These are phyloP conservation scores for Murraya paniculata DNA, from an alignment of 345 rosid species.

Conservation along the genomic window DNA sequence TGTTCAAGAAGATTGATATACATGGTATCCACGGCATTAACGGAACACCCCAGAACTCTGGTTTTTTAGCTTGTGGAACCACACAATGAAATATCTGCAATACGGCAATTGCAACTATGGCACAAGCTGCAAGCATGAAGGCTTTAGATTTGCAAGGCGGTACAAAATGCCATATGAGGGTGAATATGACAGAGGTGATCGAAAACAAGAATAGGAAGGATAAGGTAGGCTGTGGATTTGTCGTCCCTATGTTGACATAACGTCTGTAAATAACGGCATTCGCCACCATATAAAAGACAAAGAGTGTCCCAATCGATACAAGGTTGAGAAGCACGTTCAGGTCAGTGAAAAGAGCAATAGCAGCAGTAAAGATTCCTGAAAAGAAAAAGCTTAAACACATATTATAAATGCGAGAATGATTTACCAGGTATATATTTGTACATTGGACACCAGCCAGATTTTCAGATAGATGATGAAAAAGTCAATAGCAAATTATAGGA, in stretches of 20 bases:
- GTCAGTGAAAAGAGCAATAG: conserved; percentile 75
- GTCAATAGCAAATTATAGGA: background rate
- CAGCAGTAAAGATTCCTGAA: conserved; percentile 84
- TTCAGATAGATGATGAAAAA: background rate
- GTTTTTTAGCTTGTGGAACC: conserved; percentile 67
- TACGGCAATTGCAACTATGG: conserved; percentile 40
- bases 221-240: conserved; percentile 71
- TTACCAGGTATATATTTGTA: background rate
- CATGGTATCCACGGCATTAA: conserved; percentile 93
- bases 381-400: background rate
- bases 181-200: conserved; percentile 53
- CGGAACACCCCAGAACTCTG: conserved; percentile 90
- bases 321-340: conserved; percentile 71
- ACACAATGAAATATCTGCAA: conserved; percentile 43
- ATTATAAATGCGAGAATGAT: background rate
- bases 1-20: conserved; percentile 72
- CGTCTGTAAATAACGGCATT: conserved; percentile 82
- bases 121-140: conserved; percentile 47
- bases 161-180: conserved; percentile 64
- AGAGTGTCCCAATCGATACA: conserved; percentile 87
- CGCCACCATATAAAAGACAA: conserved; percentile 95
- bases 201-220: conserved; percentile 67
- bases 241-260: conserved; percentile 60
- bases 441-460: background rate
- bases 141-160: conserved; percentile 52